These are phyloP conservation scores for Penicillium palitans DNA, from an alignment of 2,329 filamentous ascomycete genomes.

Conservation along the genomic window DNA sequence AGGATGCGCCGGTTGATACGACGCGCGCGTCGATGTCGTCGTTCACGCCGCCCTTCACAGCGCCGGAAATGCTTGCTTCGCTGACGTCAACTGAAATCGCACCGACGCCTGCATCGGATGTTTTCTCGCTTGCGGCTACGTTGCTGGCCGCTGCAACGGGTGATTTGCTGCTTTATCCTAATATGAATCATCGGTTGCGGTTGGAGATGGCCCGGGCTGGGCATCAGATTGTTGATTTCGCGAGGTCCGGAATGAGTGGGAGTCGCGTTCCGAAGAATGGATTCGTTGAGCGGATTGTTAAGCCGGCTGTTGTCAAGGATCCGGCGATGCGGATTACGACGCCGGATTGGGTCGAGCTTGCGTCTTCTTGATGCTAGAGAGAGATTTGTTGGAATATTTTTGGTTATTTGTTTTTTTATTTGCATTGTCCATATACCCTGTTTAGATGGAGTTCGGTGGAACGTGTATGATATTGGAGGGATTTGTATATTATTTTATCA, in stretches of 20 bases:
- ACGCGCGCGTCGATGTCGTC: conserved; percentile 37
- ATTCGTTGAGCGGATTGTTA: conserved; percentile 41
- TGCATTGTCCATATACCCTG: conserved; percentile 21
- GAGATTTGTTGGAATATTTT: conserved; percentile 8
- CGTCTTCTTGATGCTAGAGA: conserved; percentile 6
- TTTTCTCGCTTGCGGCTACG: conserved; percentile 50
- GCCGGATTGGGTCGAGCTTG: conserved; percentile 34
- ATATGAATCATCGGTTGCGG: conserved; percentile 41
- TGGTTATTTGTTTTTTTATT: not conserved
- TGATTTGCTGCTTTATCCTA: conserved; percentile 46
- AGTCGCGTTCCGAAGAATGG: conserved; percentile 43
- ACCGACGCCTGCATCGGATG: conserved; percentile 44
- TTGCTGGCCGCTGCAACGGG: conserved; percentile 48
- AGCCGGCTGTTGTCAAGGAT: conserved; percentile 43
- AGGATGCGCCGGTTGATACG: conserved; percentile 11
- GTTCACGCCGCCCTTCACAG: conserved; percentile 48
- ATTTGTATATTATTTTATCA: not conserved
- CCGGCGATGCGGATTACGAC: conserved; percentile 34
- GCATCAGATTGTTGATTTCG: conserved; percentile 45
- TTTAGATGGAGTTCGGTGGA: conserved; percentile 17
- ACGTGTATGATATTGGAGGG: conserved; percentile 3
- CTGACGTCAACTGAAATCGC: conserved; percentile 35
- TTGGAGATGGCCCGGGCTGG: conserved; percentile 48
- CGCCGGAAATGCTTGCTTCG: conserved; percentile 46
- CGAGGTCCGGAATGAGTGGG: conserved; percentile 40